These are phyloP conservation scores for Fusarium papillatum DNA, from an alignment of 2,329 filamentous ascomycete genomes.

Conservation along the genomic window DNA sequence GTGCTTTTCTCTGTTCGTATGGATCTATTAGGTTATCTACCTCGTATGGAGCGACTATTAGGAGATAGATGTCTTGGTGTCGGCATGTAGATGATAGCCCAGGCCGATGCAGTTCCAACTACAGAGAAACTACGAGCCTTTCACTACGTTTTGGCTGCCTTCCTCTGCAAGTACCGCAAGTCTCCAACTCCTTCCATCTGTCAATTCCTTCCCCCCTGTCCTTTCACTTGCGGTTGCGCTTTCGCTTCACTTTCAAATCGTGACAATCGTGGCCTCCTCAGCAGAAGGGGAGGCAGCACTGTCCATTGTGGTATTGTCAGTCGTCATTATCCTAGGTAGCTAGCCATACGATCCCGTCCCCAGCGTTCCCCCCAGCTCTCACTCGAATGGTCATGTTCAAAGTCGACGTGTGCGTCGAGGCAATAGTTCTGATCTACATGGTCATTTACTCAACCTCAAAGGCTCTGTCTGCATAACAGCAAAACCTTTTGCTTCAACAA, in stretches of 20 bases:
- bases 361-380: not conserved
- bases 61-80: conserved; percentile 3
- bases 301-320: not conserved
- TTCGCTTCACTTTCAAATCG: conserved; percentile 5
- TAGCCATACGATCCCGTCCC: not conserved
- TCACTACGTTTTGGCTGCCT: not conserved
- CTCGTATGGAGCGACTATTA: not conserved
- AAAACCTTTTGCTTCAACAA: no score
- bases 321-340: conserved; percentile 3
- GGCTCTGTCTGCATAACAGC: no score
- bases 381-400: not conserved
- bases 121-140: not conserved
- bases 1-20: conserved; percentile 7
- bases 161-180: conserved; percentile 2
- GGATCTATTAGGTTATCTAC: not conserved
- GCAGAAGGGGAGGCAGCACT: not conserved
- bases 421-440: no score
- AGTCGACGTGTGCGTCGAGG: no score
- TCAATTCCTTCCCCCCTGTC: not conserved
- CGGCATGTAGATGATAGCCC: conserved; percentile 2
- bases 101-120: not conserved
- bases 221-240: not conserved
- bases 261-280: not conserved
- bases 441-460: no score
- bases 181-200: not conserved